A percentile compares a stretch with the other conserved stretches of the same genome.
These are phyloP conservation scores for Forsythia viridissima DNA, from an alignment of 257 asterid species.

Conservation along the genomic window DNA sequence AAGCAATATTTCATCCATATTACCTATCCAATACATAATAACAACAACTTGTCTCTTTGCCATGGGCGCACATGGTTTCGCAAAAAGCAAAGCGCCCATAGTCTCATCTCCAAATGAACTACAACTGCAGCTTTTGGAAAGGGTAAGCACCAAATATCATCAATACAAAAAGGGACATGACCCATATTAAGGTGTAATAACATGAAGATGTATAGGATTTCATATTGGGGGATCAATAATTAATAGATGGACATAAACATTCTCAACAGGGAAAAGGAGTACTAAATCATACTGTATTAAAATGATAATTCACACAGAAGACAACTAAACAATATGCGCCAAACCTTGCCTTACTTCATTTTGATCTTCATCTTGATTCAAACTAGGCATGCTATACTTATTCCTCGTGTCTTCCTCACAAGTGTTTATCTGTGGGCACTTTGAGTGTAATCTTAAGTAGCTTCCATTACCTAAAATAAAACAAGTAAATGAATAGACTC, in stretches of 20 bases:
- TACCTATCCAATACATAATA: background rate
- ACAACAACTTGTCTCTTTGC: background rate
- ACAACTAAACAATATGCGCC: slow-evolving; percentile 3
- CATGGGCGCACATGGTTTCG: background rate
- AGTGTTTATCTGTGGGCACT: slow-evolving; percentile 33
- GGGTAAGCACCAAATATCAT: background rate
- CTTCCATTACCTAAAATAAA: slow-evolving; percentile 36
- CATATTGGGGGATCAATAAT: background rate
- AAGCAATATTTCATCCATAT: background rate
- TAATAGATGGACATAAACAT: background rate
- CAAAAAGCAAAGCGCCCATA: background rate
- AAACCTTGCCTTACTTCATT: slow-evolving; percentile 48
- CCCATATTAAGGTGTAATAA: background rate
- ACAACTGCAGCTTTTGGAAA: background rate
- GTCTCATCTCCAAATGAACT: background rate
- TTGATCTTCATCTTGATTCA: slow-evolving; percentile 38
- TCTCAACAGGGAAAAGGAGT: background rate
- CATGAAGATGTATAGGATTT: background rate
- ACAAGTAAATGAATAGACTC: background rate
- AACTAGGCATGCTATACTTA: slow-evolving; percentile 26
- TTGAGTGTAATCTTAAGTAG: slow-evolving; percentile 29
- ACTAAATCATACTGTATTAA: background rate
- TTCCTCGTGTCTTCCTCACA: slow-evolving; percentile 39
- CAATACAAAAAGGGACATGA: background rate
- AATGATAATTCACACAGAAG: background rate